These are phyloP conservation scores for Tetrapisispora phaffii DNA, from an alignment of 805 yeast genomes.

Conservation along the genomic window DNA sequence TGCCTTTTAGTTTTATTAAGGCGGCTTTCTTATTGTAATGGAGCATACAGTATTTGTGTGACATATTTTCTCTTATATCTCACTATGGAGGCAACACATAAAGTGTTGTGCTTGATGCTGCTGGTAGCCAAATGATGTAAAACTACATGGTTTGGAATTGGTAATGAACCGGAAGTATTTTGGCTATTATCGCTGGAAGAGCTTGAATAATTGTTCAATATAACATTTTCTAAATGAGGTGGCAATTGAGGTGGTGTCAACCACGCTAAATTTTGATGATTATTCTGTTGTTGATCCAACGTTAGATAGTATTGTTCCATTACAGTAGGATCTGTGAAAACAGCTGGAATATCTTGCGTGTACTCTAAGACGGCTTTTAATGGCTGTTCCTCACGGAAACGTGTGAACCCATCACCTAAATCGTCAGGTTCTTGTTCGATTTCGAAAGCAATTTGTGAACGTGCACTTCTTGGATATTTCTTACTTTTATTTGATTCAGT, in stretches of 20 bases:
- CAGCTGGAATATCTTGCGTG: constrained; percentile 67
- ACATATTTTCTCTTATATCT: constrained; percentile 82
- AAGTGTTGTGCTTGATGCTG: constrained; percentile 82
- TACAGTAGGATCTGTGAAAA: constrained; percentile 74
- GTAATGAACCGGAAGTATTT: constrained; percentile 79
- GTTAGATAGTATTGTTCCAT: constrained; percentile 81
- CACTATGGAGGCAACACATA: constrained; percentile 87
- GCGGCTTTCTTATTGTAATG: constrained; percentile 26
- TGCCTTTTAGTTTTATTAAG: background rate
- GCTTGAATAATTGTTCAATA: constrained; percentile 58
- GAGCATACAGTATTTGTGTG: constrained; percentile 87
- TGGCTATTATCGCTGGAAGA: constrained; percentile 33
- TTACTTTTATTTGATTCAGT: background rate
- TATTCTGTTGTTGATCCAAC: constrained; percentile 56
- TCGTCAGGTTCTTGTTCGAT: constrained; percentile 41
- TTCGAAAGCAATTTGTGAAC: constrained; percentile 44
- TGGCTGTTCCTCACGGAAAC: constrained; percentile 58
- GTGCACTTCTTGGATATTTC: constrained; percentile 22
- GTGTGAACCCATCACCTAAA: constrained; percentile 70
- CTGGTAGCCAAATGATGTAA: constrained; percentile 93
- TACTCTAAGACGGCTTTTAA: constrained; percentile 30
- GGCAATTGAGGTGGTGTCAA: constrained; percentile 93
- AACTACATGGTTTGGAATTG: constrained; percentile 92
- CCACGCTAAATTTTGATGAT: constrained; percentile 48
- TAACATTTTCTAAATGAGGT: constrained; percentile 91